A percentile compares a stretch with the other conserved stretches of the same genome.
phyloP scores from a whole-genome alignment of 495 filamentous ascomycete species.

The Talaromyces thailandensis region DNA sequence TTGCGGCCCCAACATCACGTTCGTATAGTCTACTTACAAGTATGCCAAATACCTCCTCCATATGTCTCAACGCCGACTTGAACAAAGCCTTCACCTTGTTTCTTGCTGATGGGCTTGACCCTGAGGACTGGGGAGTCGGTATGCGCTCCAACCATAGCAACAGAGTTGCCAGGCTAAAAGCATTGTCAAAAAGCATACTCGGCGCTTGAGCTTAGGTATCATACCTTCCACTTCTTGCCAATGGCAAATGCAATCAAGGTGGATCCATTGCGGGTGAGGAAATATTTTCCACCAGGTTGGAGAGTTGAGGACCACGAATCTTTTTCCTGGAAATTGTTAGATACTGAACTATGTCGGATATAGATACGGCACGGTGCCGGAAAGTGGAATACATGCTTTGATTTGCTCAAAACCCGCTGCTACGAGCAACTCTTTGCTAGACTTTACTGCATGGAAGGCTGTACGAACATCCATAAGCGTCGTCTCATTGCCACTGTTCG shows the following conservation, averaged over 20 bases:
- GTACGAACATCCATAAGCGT: background rate
- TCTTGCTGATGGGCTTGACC: conserved; percentile 90
- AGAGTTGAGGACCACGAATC: conserved; percentile 78
- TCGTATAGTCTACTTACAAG: conserved; percentile 28
- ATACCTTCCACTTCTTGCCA: conserved; percentile 76
- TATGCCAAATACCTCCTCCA: conserved; percentile 72
- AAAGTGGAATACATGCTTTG: conserved; percentile 38
- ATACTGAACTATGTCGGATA: background rate
- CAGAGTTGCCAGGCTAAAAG: conserved; percentile 70
- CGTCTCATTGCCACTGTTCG: background rate
- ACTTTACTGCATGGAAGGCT: conserved; percentile 94
- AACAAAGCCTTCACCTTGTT: conserved; percentile 75
- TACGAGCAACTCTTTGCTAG: conserved; percentile 61
- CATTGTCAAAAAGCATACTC: background rate
- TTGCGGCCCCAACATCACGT: background rate
- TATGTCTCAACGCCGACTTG: conserved; percentile 97
- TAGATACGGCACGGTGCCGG: too few relatives aligned
- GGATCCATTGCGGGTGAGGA: conserved; percentile 87
- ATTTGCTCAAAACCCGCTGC: conserved; percentile 81
- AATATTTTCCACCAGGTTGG: conserved; percentile 88
- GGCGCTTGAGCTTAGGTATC: conserved; percentile 1
- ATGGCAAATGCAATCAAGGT: conserved; percentile 93
- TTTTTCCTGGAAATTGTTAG: conserved; percentile 50
- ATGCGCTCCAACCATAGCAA: conserved; percentile 93
- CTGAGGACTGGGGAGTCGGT: conserved; percentile 89